phyloP scores from a whole-genome alignment of 2,329 filamentous ascomycete species.

The Verticillium zaregamsianum region DNA sequence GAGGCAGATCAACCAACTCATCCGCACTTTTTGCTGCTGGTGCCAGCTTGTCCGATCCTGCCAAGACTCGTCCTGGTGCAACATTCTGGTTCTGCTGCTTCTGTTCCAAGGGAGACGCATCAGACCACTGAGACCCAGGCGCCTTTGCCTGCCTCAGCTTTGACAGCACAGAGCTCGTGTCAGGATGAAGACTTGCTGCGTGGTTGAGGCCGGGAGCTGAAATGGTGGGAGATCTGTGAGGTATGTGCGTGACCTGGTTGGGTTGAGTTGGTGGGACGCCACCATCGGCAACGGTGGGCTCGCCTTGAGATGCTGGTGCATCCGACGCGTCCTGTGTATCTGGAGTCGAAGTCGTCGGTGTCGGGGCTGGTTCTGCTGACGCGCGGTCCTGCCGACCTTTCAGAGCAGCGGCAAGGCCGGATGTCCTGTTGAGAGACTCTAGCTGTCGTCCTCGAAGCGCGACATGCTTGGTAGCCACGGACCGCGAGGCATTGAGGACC shows the following conservation, averaged over 20 bases:
- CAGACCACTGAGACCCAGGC: slow-evolving; percentile 5
- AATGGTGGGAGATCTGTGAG: slow-evolving; percentile 3
- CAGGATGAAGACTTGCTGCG: slow-evolving; percentile 3
- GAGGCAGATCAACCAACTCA: slow-evolving; percentile 29
- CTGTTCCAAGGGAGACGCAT: slow-evolving; percentile 5
- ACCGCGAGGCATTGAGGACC: slow-evolving; percentile 65
- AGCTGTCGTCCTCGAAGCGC: slow-evolving; percentile 53
- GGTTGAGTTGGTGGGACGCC: neutral
- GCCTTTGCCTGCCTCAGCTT: slow-evolving; percentile 8
- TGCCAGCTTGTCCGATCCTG: neutral
- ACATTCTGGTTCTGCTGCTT: neutral
- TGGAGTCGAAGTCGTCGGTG: neutral
- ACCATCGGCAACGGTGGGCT: neutral
- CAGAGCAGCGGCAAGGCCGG: slow-evolving; percentile 34
- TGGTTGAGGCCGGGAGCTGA: slow-evolving; percentile 1
- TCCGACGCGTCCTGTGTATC: neutral
- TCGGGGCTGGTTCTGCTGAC: neutral
- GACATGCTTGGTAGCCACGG: slow-evolving; percentile 60
- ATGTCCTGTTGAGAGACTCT: slow-evolving; percentile 43
- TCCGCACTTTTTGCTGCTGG: slow-evolving; percentile 2
- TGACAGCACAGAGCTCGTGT: slow-evolving; percentile 8
- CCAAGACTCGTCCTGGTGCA: neutral
- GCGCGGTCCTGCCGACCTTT: slow-evolving; percentile 11
- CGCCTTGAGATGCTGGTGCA: neutral
- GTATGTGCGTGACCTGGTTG: slow-evolving; percentile 3